phyloP scores from a whole-genome alignment of 345 rosid genomes.

The Lumnitzera racemosa region DNA sequence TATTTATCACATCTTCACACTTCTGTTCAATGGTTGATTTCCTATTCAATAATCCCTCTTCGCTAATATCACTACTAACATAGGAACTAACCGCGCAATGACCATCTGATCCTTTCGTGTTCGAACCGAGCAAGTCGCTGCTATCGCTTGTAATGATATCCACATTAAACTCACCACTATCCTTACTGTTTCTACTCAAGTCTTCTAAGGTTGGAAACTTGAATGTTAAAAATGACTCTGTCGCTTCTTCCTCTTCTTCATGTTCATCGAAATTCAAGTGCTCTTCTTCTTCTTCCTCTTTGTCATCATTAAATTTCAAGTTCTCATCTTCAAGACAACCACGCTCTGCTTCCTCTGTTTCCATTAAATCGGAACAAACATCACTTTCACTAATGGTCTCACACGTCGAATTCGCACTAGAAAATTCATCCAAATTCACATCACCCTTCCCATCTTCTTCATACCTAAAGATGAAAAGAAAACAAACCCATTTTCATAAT shows the following conservation, averaged over 20 bases:
- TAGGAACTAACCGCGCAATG: too few relatives aligned
- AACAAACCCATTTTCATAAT: background rate
- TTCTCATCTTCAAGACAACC: background rate
- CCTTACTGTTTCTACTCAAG: constrained; percentile 20
- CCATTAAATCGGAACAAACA: constrained; percentile 6
- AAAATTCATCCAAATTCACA: constrained; percentile 10
- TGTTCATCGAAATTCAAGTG: constrained; percentile 4
- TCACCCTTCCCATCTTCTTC: constrained; percentile 11
- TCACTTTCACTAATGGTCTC: background rate
- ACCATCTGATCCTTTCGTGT: constrained; percentile 21
- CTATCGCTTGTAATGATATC: constrained; percentile 18
- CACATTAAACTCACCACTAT: constrained; percentile 14
- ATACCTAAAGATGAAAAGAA: constrained; percentile 13
- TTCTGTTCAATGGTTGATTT: too few relatives aligned
- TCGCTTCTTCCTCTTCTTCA: constrained; percentile 30
- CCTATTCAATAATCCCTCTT: too few relatives aligned
- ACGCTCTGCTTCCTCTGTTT: constrained; percentile 7
- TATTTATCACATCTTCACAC: too few relatives aligned
- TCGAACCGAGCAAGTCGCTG: constrained; percentile 33
- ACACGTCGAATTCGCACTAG: too few relatives aligned
- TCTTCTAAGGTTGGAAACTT: constrained; percentile 51
- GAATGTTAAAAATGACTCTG: constrained; percentile 49
- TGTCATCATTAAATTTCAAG: background rate
- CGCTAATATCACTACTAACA: too few relatives aligned
- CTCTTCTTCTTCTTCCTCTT: constrained; percentile 8